Evolutionary conservation across 768 basidiomycete species (phyloP), one percentile per base, ranked within the genome.

Genomic region (Trametes meyenii): DNA sequence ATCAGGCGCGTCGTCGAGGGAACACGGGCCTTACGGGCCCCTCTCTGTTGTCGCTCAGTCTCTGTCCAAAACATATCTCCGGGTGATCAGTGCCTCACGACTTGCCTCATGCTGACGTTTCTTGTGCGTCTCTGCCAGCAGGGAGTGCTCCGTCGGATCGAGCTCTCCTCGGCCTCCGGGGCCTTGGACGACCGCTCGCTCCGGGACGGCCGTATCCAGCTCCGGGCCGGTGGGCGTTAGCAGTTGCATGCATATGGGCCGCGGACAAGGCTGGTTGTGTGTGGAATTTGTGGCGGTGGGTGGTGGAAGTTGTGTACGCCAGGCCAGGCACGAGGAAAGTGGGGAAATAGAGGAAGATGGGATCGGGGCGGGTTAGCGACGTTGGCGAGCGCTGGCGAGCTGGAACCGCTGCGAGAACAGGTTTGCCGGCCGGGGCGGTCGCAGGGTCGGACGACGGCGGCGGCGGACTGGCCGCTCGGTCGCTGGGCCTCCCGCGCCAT

Each of bases 261-360:
- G 43, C n/a, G n/a, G 43, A 8, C 17, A 3, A 17, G 26, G 26
- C n/a, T 26, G 33, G 24, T 11, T n/a, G 54, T 4, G 44, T 5
- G 29, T 3, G 33, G 8, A 44, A 55, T 23, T 5, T n/a, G 7
- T 17, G 8, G 17, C n/a, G 19, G 13, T 38, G 50, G 48, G 48
- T 24, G 48, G 49, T 40, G 56, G n/a, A n/a, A 39, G 56, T 12
- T 26, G 43, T 55, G 43, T 38, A 48, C 13, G 40, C 17, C n/a
- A 39, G 57, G 29, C 40, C 50, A 44, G 50, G 50, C 42, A 46
- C 50, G 19, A 13, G 16, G 39, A 3, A 33, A 2, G 50, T 40
- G 46, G 29, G 48, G 53, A 77, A 73, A 3, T 82, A 80, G n/a
- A 83, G 80, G 16, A 67, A 75, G 55, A 57, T 69, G 24, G 69